Conservation (phyloP, 148 eudicot genomes). For the Vaccinium vitisidaea region DNA sequence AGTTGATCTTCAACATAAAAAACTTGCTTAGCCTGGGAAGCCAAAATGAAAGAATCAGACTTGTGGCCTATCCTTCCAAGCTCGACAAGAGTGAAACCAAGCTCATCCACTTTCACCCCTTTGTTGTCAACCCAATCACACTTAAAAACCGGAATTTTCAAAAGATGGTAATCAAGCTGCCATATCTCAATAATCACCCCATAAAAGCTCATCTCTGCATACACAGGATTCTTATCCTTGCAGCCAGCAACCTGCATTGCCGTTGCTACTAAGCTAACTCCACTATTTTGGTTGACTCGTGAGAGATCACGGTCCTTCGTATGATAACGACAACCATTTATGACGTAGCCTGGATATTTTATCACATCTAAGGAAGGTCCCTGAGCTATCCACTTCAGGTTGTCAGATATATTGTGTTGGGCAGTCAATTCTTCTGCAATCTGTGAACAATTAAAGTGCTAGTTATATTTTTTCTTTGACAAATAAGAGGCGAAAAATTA, state of each 20-base stretch:
- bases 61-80: background rate
- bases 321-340: background rate
- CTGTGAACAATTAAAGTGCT: background rate
- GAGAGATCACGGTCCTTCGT: background rate
- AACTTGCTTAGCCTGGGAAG: background rate
- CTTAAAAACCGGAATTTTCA: too few species aligned
- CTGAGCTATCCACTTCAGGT: background rate
- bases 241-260: background rate
- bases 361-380: background rate
- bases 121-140: too few species aligned
- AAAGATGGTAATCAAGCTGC: too few species aligned
- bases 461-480: background rate
- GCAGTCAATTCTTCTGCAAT: background rate
- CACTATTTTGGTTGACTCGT: background rate
- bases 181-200: too few species aligned
- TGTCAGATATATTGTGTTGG: background rate
- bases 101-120: too few species aligned
- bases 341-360: background rate
- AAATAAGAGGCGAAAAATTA: background rate
- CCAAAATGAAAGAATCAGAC: background rate
- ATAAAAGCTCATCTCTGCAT: too few species aligned
- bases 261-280: background rate
- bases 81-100: too few species aligned
- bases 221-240: too few species aligned
- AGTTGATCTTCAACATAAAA: too few species aligned